Evolutionary conservation across 2,329 filamentous ascomycete species (phyloP).

Genomic region (Drechslerella coelobrocha): DNA sequence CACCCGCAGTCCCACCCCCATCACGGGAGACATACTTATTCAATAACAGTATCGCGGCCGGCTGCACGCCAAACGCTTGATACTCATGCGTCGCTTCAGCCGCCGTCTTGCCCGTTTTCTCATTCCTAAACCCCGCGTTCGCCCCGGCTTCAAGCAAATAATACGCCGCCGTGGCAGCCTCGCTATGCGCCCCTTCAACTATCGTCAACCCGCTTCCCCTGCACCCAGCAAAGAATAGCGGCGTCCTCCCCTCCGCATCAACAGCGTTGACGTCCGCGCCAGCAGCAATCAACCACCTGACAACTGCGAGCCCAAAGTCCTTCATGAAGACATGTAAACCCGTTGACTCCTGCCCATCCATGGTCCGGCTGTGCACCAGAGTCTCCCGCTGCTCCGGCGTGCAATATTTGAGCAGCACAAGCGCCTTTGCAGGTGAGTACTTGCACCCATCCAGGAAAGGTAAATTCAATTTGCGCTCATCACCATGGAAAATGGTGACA

Average conservation of each 20-base stretch:
- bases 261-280: constrained; percentile 38
- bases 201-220: constrained; percentile 17
- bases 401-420: background rate
- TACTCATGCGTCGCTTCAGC: constrained; percentile 13
- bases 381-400: constrained; percentile 14
- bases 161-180: constrained; percentile 28
- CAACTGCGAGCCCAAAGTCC: background rate
- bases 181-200: background rate
- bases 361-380: constrained; percentile 1
- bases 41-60: constrained; percentile 19
- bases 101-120: constrained; percentile 22
- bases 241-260: constrained; percentile 24
- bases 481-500: background rate
- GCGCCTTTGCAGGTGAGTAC: background rate
- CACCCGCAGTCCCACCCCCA: too few species aligned
- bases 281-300: constrained; percentile 25
- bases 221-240: constrained; percentile 33
- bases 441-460: constrained; percentile 17
- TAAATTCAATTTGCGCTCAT: background rate
- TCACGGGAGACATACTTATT: too few species aligned
- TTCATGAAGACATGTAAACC: constrained; percentile 22
- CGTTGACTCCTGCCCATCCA: constrained; percentile 23
- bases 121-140: constrained; percentile 25
- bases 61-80: constrained; percentile 18
- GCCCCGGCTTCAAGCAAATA: constrained; percentile 44